Evolutionary conservation across 2,329 filamentous ascomycete genomes (phyloP).

Genomic region (Scopulariopsis brevicaulis): DNA sequence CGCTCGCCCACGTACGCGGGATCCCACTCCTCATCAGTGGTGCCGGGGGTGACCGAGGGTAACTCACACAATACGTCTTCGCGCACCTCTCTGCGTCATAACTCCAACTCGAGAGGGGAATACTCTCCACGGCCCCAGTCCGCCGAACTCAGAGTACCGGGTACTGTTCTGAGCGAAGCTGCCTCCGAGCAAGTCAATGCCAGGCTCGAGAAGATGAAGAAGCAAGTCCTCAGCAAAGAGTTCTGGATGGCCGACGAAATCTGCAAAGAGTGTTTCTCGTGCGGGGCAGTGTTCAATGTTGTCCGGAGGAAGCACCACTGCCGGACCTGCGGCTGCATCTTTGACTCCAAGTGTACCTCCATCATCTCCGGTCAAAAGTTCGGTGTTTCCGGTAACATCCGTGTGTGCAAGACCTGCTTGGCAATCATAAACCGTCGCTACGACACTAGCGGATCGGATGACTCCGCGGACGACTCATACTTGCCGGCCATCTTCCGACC

Average conservation of each 20-base stretch:
- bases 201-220: slow-evolving; percentile 60
- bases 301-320: slow-evolving; percentile 97
- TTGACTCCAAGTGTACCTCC: slow-evolving; percentile 90
- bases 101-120: slow-evolving; percentile 38
- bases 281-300: slow-evolving; percentile 80
- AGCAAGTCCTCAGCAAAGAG: slow-evolving; percentile 83
- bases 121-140: slow-evolving; percentile 31
- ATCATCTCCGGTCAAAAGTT: slow-evolving; percentile 83
- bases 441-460: slow-evolving; percentile 77
- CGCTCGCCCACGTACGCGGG: slow-evolving; percentile 27
- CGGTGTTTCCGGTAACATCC: slow-evolving; percentile 70
- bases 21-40: slow-evolving; percentile 48
- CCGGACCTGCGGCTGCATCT: slow-evolving; percentile 93
- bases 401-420: slow-evolving; percentile 89
- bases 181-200: slow-evolving; percentile 48
- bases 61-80: slow-evolving; percentile 47
- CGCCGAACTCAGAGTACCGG: slow-evolving; percentile 39
- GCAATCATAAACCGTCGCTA: slow-evolving; percentile 83
- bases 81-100: slow-evolving; percentile 45
- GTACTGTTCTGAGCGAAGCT: slow-evolving; percentile 38
- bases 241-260: slow-evolving; percentile 99
- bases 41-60: slow-evolving; percentile 43
- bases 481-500: slow-evolving; percentile 52
- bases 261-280: slow-evolving; percentile 93
- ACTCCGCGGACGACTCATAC: slow-evolving; percentile 68